Conservation (phyloP, 2,329 filamentous ascomycete genomes). For the Dactylonectria estremocensis region DNA sequence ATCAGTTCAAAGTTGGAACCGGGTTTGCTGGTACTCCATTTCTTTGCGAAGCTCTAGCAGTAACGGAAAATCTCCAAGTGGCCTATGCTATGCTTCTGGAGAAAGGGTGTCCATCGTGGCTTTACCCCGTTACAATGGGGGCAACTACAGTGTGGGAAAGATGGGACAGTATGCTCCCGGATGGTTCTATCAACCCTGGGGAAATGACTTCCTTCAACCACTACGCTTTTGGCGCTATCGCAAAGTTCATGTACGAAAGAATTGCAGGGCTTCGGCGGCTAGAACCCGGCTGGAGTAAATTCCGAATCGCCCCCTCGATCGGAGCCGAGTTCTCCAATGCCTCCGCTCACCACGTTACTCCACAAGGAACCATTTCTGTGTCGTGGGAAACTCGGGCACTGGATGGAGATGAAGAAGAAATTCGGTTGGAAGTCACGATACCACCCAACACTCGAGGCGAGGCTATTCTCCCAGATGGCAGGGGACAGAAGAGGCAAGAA, state of each 20-base stretch:
- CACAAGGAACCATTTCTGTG: conserved; percentile 35
- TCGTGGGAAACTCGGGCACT: conserved; percentile 37
- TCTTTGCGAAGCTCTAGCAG: conserved; percentile 41
- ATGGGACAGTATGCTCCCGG: conserved; percentile 57
- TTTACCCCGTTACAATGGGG: conserved; percentile 57
- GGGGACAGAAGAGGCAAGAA: conserved; percentile 20
- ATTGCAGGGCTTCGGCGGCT: conserved; percentile 42
- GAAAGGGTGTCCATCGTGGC: conserved; percentile 55
- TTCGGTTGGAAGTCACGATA: conserved; percentile 29
- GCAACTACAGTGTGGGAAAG: conserved; percentile 61
- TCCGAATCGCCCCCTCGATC: conserved; percentile 33
- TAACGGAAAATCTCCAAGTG: conserved; percentile 36
- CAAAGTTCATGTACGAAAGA: conserved; percentile 54
- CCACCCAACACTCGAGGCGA: conserved; percentile 40
- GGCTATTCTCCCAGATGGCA: conserved; percentile 31
- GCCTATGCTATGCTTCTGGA: conserved; percentile 57
- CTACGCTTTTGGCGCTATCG: conserved; percentile 58
- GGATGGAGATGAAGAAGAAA: conserved; percentile 24
- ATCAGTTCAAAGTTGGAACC: conserved; percentile 40
- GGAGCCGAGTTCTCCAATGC: conserved; percentile 38
- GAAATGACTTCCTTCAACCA: conserved; percentile 61
- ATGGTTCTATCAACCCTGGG: conserved; percentile 56
- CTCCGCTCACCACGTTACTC: conserved; percentile 37
- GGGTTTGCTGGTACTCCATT: conserved; percentile 58
- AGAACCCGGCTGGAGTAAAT: conserved; percentile 46